These are phyloP conservation scores for Camelina hispida DNA, from an alignment of 345 rosid genomes.

Conservation along the genomic window DNA sequence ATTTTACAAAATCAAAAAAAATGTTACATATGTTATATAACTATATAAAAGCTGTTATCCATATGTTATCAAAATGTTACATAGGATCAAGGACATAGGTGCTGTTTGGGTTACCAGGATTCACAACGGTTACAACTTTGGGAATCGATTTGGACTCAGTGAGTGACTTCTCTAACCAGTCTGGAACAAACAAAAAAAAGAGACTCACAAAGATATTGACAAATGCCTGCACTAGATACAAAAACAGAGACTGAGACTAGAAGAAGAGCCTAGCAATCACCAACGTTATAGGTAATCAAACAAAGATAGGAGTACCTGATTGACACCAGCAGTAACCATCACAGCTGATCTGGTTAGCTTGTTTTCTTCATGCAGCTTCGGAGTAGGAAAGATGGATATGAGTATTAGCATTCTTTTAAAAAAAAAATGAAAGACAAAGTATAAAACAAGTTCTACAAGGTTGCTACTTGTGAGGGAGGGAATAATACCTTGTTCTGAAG, in stretches of 20 bases:
- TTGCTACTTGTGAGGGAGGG: background rate
- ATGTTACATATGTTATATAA: too few species aligned
- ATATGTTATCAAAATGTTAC: too few species aligned
- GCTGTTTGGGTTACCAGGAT: conserved; percentile 95
- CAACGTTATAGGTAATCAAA: background rate
- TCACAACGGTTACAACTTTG: conserved; percentile 90
- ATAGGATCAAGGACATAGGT: conserved; percentile 77
- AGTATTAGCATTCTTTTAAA: too few species aligned
- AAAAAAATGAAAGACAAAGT: background rate
- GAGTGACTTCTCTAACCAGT: conserved; percentile 81
- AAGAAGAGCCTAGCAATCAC: conserved; percentile 18
- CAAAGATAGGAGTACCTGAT: conserved; percentile 60
- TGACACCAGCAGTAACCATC: conserved; percentile 98
- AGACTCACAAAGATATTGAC: conserved; percentile 53
- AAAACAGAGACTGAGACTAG: conserved; percentile 3
- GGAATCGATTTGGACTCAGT: conserved; percentile 75
- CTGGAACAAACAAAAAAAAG: conserved; percentile 41
- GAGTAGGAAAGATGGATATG: conserved; percentile 12
- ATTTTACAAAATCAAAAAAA: too few species aligned
- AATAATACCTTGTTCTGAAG: conserved; percentile 59
- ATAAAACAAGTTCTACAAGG: background rate
- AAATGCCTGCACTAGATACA: conserved; percentile 68
- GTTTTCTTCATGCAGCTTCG: conserved; percentile 74
- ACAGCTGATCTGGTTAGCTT: conserved; percentile 73
- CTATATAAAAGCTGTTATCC: too few species aligned